Evolutionary conservation across 164 flowering plant species (phyloP), one percentile per base, ranked within the genome.

Genomic region (Chimonanthus salicifolius): DNA sequence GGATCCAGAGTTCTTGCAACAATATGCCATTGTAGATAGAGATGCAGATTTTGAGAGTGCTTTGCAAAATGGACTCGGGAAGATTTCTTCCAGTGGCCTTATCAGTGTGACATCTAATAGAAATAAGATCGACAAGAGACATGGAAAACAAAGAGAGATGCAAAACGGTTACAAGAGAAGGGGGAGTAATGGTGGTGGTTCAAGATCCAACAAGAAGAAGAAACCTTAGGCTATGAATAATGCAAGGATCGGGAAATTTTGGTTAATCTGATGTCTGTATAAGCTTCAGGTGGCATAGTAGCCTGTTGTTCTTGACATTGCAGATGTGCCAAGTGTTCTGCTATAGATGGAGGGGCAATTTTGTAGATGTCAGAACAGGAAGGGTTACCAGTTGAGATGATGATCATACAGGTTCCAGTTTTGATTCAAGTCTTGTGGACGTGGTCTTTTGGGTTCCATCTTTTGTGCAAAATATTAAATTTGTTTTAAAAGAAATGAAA

Each of bases 11-110:
- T 48, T 78, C 2, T 85, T 95, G 33, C 92, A 89, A 74, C 88
- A 85, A 72, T 93, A 83, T 84, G 94, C 94, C 13, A 89, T 95
- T 75, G 81, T 69, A 54, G 97, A 80, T 75, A 81, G 80, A 67
- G 95, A 88, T 74, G 87, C 80, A 48, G 97, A 88, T 72, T 80
- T 94, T 63, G 97, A 88, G 81, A 78, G 77, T 7, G 95, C 97
- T 72, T 73, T 96, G 82, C 84, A 81, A 67, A 86, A 80, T 64
- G 88, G 86, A 49, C 70, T 75, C 43, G 88, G 85, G 74, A 90
- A 88, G 85, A 72, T 89, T 43, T 70, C 80, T 2, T 68, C 90
- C 0, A 83, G 97, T 64, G 91, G 92, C 69, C 18, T 92, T 7
- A 58, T 96, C 49, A 96, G 94, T 78, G 87, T 96, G 58, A 91